A percentile compares a stretch with the other conserved stretches of the same genome.
Conservation (phyloP, 345 rosid species). For the Brassica nigra region DNA sequence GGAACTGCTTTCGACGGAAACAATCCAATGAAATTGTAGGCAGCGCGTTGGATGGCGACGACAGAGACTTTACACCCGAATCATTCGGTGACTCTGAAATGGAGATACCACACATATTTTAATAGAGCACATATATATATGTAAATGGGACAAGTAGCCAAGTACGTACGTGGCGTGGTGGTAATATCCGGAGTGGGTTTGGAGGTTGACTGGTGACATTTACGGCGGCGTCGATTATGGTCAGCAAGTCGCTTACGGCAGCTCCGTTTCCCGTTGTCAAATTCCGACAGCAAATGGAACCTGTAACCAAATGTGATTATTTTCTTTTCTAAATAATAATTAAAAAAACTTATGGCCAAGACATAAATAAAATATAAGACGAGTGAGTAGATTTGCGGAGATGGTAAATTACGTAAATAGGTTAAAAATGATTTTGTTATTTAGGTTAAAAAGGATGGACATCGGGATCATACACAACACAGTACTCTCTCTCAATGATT, state of each 20-base stretch:
- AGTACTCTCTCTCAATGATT: slow-evolving; percentile 4
- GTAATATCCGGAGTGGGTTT: slow-evolving; percentile 44
- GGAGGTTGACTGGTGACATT: slow-evolving; percentile 55
- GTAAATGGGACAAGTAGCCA: slow-evolving; percentile 9
- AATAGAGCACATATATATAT: not conserved
- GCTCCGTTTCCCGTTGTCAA: slow-evolving; percentile 98
- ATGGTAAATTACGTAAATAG: not conserved
- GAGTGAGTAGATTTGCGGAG: not conserved
- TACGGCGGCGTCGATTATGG: slow-evolving; percentile 93
- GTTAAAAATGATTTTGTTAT: not conserved
- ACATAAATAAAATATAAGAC: not conserved
- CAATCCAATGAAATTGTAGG: slow-evolving; percentile 78
- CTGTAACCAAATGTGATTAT: slow-evolving; percentile 42
- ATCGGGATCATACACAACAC: slow-evolving; percentile 44
- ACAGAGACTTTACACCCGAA: slow-evolving; percentile 53
- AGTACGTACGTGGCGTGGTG: slow-evolving; percentile 45
- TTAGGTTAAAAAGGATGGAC: slow-evolving; percentile 42
- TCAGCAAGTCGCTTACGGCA: slow-evolving; percentile 93
- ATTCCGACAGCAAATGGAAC: slow-evolving; percentile 86
- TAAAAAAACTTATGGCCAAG: not conserved
- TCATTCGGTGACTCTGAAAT: slow-evolving; percentile 35
- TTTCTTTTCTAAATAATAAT: not conserved
- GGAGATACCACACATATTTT: not conserved
- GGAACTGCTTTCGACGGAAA: slow-evolving; percentile 65
- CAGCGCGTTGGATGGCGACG: slow-evolving; percentile 65